Base-by-base conservation (phyloP, 345 rosid species). In the Citropsis articulata region DNA sequence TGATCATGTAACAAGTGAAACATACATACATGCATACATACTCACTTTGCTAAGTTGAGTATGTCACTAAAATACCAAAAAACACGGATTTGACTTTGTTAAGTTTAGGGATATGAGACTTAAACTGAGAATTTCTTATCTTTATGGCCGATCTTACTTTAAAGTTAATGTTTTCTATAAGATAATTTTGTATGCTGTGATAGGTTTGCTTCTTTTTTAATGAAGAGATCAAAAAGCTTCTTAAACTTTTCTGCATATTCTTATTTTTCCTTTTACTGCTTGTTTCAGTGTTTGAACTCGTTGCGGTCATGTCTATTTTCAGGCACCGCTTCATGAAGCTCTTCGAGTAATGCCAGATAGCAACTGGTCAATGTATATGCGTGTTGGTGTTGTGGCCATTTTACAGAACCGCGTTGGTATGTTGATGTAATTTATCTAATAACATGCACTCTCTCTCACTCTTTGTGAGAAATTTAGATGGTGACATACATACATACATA, bases 381-480 rank as follows among this genome's bases (percentile, higher is more conserved):
- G 86, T 79, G 81, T 76, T 25, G 99, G 99, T 75, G 81, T 93
- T 81, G 89, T 88, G 25, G 90, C 91, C 72, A 89, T 95, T 79
- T 85, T 95, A 78, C 99, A 93, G 74, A 95, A 91, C 72, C 94
- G 94, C 25, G 94, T 95, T 71, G 97, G 98, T 93, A 85, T 74
- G 93, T 87, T 76, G 56, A 69, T 62, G 72, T 33, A 45, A 48
- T 67, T 72, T 69, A 21, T 70, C 60, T 25, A 45, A 24, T 27
- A 27, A 12, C 70, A 66, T 36, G 70, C 14, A 9, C 25, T 35
- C 10, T 30, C 13, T 61, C 28, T 72, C 19, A n/a, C n/a, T 35
- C 36, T 33, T 0, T 33, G 35, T 35, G 36, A 5, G 36, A 35
- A 42, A 27, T 55, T 38, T 12, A 38, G 35, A 28, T 65, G 77